Base-by-base conservation (phyloP, 73 alveolate genomes). In the Paramecium bursaria region DNA sequence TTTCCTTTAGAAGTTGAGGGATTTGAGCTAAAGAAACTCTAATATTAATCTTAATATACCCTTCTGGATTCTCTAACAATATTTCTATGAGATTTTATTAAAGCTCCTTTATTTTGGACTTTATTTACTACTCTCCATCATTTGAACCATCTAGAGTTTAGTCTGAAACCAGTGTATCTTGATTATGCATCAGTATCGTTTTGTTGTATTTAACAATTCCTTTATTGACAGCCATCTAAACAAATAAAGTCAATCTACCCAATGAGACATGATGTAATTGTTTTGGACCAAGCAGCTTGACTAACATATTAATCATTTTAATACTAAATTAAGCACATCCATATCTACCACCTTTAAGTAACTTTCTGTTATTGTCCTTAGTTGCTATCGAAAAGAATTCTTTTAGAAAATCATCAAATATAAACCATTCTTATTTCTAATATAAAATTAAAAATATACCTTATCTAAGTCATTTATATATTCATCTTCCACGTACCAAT, bases 291-390 rank as follows among this genome's bases (percentile, higher is more conserved):
- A 61, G 46, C 29, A 53, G 46, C 15, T 79, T 79, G 3, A 79
- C 74, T 53, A 27, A 27, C 9, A 15, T 15, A 2, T 15, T 21
- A 0, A 42, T 9, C 14, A 42, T 42, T 50, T 21, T 17, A 1
- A 27, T 53, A 53, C 74, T 73, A 26, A 39, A 79, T 79, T 79
- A 21, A 0, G 76, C 89, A 23, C 89, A 79, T 7, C 89, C 89
- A 79, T 79, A 79, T 33, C 89, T 52, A 23, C 89, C 89, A 9
- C 89, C 89, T 19, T 74, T 61, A 23, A 52, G 77, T 13, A 79
- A 53, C 54, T 39, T 42, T 47, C 17, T 53, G 55, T 25, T 61
- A 55, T 26, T 79, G 23, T 21, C 17, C 21, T 0, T 15, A 42
- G 42, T 26, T 17, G 50, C 50, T 48, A 19, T 39, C 27, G 75